Base-by-base conservation (phyloP, 768 basidiomycete genomes). In the Grammothele lineata region DNA sequence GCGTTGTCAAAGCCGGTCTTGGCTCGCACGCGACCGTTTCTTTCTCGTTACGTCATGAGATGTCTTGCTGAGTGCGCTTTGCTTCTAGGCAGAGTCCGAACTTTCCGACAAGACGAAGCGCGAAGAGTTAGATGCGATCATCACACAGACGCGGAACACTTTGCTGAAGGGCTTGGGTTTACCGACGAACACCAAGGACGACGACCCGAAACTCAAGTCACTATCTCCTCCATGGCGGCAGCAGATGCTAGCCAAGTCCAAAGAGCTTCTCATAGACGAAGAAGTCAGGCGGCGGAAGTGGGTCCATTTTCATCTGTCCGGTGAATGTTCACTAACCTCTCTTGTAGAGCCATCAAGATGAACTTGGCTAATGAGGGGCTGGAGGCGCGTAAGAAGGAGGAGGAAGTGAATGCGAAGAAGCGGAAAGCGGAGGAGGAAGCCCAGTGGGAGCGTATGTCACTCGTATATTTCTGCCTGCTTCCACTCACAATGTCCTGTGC, bases 311-410 rank as follows among this genome's bases (percentile, higher is more conserved):
- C 35, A 8, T n/a, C 6, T 36, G 18, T 49, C 32, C 33, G 18
- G 35, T 44, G 12, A 14, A 50, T 19, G 17, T 17, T 36, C 35
- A 30, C 27, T 30, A 14, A 30, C 24, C 21, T 27, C n/a, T n/a
- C 33, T 34, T 50, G 7, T 54, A 92, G 90, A 60, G 88, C 91
- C 1, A 68, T 92, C 58, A 92, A 92, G 72, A 82, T 92, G 81
- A 91, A 91, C 61, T 66, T 93, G 45, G 91, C 91, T 7, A 93
- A 93, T 56, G 91, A 93, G 64, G 92, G 92, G 3, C 70, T 93
- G 4, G 92, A 95, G 62, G 93, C 93, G n/a, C 77, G 84, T 58
- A 89, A 86, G 74, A 92, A 91, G 62, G 92, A 96, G 43, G 90
- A 92, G 47, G 93, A 93, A 56, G 74, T 86, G 10, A 67, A 73